A percentile compares a stretch with the other conserved stretches of the same genome.
phyloP scores from a whole-genome alignment of 2,329 filamentous ascomycete genomes.

The Sordariomycetes sp. region DNA sequence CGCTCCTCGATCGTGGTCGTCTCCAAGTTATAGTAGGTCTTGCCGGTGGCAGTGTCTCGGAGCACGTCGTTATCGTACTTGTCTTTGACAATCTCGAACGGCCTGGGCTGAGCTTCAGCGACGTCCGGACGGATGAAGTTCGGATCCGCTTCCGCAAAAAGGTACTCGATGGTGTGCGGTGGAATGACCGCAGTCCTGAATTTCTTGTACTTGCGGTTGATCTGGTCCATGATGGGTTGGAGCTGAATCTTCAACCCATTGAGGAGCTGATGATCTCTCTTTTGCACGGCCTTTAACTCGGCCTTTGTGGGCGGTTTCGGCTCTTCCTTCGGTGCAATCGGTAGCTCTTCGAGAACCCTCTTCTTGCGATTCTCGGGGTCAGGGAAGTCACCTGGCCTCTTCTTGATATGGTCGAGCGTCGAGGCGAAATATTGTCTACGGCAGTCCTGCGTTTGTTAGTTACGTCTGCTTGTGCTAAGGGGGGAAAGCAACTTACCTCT shows the following conservation, averaged over 20 bases:
- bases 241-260: slow-evolving; percentile 83
- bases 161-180: slow-evolving; percentile 64
- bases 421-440: slow-evolving; percentile 74
- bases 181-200: slow-evolving; percentile 77
- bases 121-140: slow-evolving; percentile 53
- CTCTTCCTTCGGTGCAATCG: slow-evolving; percentile 65
- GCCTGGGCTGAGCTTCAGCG: slow-evolving; percentile 48
- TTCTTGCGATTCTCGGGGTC: slow-evolving; percentile 81
- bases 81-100: slow-evolving; percentile 73
- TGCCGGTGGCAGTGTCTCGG: slow-evolving; percentile 63
- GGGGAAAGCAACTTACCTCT: slow-evolving; percentile 33
- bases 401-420: slow-evolving; percentile 68
- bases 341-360: slow-evolving; percentile 68
- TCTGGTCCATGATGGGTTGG: slow-evolving; percentile 94
- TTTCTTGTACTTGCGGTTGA: slow-evolving; percentile 81
- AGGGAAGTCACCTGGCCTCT: slow-evolving; percentile 76
- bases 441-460: slow-evolving; percentile 27
- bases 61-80: slow-evolving; percentile 70
- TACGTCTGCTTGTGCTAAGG: not conserved
- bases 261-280: slow-evolving; percentile 72
- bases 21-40: slow-evolving; percentile 93
- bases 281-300: slow-evolving; percentile 71
- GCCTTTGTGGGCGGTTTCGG: slow-evolving; percentile 62
- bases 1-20: slow-evolving; percentile 89
- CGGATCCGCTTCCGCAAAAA: slow-evolving; percentile 77